Conservation (phyloP, 1,284 basidiomycete species). For the Ustilago shanxiensis region DNA sequence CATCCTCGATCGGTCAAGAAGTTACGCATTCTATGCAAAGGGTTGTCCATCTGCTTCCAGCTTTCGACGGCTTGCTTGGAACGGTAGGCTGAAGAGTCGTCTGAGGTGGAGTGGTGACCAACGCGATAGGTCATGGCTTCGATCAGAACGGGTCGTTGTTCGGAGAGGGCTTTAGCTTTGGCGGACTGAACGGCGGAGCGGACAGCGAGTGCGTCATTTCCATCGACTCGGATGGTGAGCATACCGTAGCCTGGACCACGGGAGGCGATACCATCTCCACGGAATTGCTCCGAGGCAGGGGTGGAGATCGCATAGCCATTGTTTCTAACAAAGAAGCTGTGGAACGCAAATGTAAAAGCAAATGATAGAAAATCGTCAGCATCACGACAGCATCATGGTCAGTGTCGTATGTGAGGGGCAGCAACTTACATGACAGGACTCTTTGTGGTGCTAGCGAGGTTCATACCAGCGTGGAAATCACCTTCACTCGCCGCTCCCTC, state of each 20-base stretch:
- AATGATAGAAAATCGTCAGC: slow-evolving; percentile 27
- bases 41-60: slow-evolving; percentile 77
- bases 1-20: slow-evolving; percentile 82
- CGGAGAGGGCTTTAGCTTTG: slow-evolving; percentile 80
- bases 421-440: slow-evolving; percentile 59
- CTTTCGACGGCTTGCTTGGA: slow-evolving; percentile 55
- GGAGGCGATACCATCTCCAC: slow-evolving; percentile 73
- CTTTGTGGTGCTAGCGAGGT: slow-evolving; percentile 67
- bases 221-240: slow-evolving; percentile 78
- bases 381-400: neutral
- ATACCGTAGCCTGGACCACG: slow-evolving; percentile 94
- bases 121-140: slow-evolving; percentile 77
- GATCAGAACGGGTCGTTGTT: slow-evolving; percentile 82
- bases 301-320: slow-evolving; percentile 96
- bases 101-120: slow-evolving; percentile 94
- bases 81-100: slow-evolving; percentile 90
- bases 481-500: slow-evolving; percentile 75
- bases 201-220: slow-evolving; percentile 92
- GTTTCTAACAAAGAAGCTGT: slow-evolving; percentile 76
- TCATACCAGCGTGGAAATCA: slow-evolving; percentile 75
- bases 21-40: slow-evolving; percentile 83
- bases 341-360: slow-evolving; percentile 70
- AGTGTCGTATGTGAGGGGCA: neutral
- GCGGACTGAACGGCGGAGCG: slow-evolving; percentile 84
- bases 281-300: slow-evolving; percentile 86